Conservation (phyloP, 2,329 filamentous ascomycete genomes). For the Xylaria sp. region DNA sequence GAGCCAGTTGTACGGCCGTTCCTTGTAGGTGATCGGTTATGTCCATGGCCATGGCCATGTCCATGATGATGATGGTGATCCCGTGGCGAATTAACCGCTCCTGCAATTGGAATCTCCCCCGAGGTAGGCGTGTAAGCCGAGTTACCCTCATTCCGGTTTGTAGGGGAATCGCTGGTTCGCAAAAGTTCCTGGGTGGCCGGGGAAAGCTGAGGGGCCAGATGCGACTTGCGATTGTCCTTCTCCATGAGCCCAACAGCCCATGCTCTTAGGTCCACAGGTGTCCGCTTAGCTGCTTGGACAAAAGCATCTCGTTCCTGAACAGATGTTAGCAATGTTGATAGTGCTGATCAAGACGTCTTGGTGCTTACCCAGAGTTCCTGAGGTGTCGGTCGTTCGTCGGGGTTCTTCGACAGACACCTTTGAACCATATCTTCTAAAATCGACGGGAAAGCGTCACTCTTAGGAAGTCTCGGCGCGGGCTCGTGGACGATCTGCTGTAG, state of each 20-base stretch:
- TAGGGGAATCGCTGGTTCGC: slow-evolving; percentile 64
- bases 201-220: slow-evolving; percentile 78
- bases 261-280: slow-evolving; percentile 87
- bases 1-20: slow-evolving; percentile 51
- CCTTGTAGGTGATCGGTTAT: slow-evolving; percentile 56
- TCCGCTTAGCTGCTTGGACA: slow-evolving; percentile 93
- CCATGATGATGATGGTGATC: slow-evolving; percentile 43
- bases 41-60: slow-evolving; percentile 46
- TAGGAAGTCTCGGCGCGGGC: slow-evolving; percentile 87
- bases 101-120: slow-evolving; percentile 70
- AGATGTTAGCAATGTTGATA: slow-evolving; percentile 30
- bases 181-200: slow-evolving; percentile 78
- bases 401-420: slow-evolving; percentile 89
- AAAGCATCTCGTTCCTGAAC: slow-evolving; percentile 86
- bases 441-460: slow-evolving; percentile 94
- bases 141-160: slow-evolving; percentile 48
- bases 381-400: slow-evolving; percentile 86
- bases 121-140: slow-evolving; percentile 66
- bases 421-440: slow-evolving; percentile 97
- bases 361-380: slow-evolving; percentile 83
- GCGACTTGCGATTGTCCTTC: slow-evolving; percentile 91
- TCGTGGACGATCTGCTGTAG: slow-evolving; percentile 98
- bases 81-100: slow-evolving; percentile 58
- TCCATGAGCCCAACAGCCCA: slow-evolving; percentile 97
- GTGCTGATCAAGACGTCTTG: not conserved